A percentile compares a stretch with the other conserved stretches of the same genome.
Evolutionary conservation across 2,329 filamentous ascomycete species (phyloP).

Genomic region (Coniochaeta sp.): DNA sequence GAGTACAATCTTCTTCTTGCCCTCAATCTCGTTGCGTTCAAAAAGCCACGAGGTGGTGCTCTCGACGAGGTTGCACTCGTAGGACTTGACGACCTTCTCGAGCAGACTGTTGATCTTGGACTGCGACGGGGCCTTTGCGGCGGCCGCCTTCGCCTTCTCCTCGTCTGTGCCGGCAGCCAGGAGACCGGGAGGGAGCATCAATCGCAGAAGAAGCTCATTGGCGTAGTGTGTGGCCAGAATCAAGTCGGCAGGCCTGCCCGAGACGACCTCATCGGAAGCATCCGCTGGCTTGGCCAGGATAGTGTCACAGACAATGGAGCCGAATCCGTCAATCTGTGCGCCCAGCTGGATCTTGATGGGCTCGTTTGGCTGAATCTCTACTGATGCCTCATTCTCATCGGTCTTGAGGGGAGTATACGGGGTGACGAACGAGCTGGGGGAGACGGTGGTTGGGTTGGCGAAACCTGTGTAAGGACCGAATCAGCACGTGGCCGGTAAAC

Average conservation of each 20-base stretch:
- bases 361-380: constrained; percentile 76
- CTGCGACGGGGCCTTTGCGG: constrained; percentile 77
- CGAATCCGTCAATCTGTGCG: constrained; percentile 95
- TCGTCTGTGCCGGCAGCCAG: constrained; percentile 79
- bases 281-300: constrained; percentile 60
- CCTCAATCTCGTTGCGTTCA: constrained; percentile 95
- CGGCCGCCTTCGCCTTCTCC: constrained; percentile 86
- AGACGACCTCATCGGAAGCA: constrained; percentile 55
- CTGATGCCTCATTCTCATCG: constrained; percentile 76
- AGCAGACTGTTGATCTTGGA: constrained; percentile 78
- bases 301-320: constrained; percentile 92
- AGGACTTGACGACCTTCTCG: constrained; percentile 86
- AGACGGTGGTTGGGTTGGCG: constrained; percentile 90
- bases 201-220: constrained; percentile 85
- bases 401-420: constrained; percentile 90
- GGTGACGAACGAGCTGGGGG: constrained; percentile 87
- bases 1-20: constrained; percentile 94
- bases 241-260: constrained; percentile 76
- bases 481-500: neutral
- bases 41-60: constrained; percentile 98
- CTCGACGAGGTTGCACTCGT: constrained; percentile 89
- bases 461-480: constrained; percentile 50
- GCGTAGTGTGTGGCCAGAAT: constrained; percentile 88
- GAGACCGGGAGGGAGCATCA: constrained; percentile 87
- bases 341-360: constrained; percentile 97